Percentiles rank a stretch among this genome's conserved stretches.
Conservation (phyloP, 1,284 basidiomycete genomes). For the Boletus nobilissimus region DNA sequence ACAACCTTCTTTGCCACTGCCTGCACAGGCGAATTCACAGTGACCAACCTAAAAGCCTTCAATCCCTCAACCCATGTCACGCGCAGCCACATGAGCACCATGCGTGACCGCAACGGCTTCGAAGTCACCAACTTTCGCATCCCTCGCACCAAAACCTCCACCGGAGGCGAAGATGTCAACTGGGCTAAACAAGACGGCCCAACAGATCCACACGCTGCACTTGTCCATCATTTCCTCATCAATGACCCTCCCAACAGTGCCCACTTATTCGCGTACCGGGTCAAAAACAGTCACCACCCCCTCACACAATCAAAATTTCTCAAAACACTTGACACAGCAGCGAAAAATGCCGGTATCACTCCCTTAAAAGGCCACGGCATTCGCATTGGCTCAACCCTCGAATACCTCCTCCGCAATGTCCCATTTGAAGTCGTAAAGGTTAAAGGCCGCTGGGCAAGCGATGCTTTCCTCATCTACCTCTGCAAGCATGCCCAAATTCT, state of each 20-base stretch:
- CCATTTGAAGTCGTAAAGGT: neutral
- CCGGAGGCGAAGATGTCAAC: neutral
- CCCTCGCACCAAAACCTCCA: neutral
- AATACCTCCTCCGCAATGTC: neutral
- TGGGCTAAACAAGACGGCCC: neutral
- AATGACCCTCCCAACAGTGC: neutral
- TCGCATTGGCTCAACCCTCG: neutral
- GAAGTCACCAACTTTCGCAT: neutral
- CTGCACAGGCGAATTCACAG: neutral
- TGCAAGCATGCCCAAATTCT: neutral
- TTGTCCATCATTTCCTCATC: neutral
- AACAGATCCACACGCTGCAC: rapidly evolving
- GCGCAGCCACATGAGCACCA: neutral
- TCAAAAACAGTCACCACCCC: neutral
- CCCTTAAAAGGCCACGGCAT: neutral
- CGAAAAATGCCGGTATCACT: neutral
- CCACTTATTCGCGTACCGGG: neutral
- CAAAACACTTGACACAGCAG: neutral
- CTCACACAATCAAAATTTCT: neutral
- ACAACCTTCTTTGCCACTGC: neutral
- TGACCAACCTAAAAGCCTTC: neutral
- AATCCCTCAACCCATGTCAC: neutral
- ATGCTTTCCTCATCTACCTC: neutral
- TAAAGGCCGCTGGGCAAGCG: neutral
- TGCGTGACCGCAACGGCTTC: neutral